Conservation (phyloP, 805 yeast species). For the Pachysolen tannophilus region DNA sequence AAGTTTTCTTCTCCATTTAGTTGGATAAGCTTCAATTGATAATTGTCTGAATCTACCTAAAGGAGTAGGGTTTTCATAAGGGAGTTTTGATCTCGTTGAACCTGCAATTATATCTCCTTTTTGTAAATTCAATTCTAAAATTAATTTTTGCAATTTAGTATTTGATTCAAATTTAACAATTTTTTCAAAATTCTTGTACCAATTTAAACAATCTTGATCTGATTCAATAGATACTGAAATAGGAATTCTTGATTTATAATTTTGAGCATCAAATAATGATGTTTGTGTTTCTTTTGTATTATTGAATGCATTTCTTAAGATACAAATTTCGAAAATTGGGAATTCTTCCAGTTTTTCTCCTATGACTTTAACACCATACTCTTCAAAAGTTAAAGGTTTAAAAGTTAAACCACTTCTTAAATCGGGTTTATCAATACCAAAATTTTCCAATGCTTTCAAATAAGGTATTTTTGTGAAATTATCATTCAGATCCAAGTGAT, state of each 20-base stretch:
- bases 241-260: slow-evolving; percentile 54
- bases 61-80: slow-evolving; percentile 95
- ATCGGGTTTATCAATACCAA: slow-evolving; percentile 95
- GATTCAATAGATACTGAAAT: slow-evolving; percentile 40
- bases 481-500: slow-evolving; percentile 10
- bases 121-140: slow-evolving; percentile 30
- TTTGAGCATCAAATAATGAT: slow-evolving; percentile 27
- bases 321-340: slow-evolving; percentile 69
- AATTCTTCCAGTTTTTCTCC: slow-evolving; percentile 32
- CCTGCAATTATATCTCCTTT: slow-evolving; percentile 74
- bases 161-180: slow-evolving; percentile 23
- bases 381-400: slow-evolving; percentile 34
- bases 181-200: slow-evolving; percentile 32
- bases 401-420: slow-evolving; percentile 56
- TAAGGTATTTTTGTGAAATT: slow-evolving; percentile 47
- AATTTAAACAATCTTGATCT: slow-evolving; percentile 27
- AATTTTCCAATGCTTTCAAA: slow-evolving; percentile 56
- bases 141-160: slow-evolving; percentile 17
- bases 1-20: slow-evolving; percentile 35
- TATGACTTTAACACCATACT: slow-evolving; percentile 22
- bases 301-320: slow-evolving; percentile 34
- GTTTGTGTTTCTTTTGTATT: slow-evolving; percentile 25
- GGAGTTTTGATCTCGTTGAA: slow-evolving; percentile 57
- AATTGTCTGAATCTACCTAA: slow-evolving; percentile 79
- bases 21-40: slow-evolving; percentile 49